Evolutionary conservation across 257 asterid genomes (phyloP), one percentile per base, ranked within the genome.

Genomic region (Nicotiana knightiana): DNA sequence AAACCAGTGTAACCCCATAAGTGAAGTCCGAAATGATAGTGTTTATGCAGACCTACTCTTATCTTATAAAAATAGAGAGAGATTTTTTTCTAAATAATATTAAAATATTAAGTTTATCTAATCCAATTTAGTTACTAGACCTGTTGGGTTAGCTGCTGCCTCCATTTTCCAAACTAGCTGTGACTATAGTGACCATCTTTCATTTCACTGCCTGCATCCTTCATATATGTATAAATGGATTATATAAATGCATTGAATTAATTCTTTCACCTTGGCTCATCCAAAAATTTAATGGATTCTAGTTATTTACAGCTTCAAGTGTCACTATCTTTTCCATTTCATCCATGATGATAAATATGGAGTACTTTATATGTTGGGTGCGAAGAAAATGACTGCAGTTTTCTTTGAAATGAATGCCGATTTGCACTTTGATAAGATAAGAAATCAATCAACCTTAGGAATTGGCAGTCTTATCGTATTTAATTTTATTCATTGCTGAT

Each of bases 361-460:
- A 3, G n/a, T 11, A 62, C 24, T 9, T 39, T 39, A 24, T 24
- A 12, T 54, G 15, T 54, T 2, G 57, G 16, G 5, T 12, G 57
- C 57, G 24, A 55, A 55, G 61, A 26, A 48, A 3, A 73, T 48
- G 61, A 73, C 61, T 70, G 21, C 32, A 5, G 3, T 71, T 24
- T 32, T 83, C 51, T 39, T 54, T 18, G 11, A 26, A 32, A 64
- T 28, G 81, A 75, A 82, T 46, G 80, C 80, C 80, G 35, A 83
- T 82, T 83, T 87, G 83, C 76, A 81, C 51, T 4, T 80, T 61
- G 81, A 64, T 73, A 73, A 75, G 84, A 80, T 80, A 32, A 48
- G 33, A 67, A 75, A 75, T 75, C 6, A 51, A 48, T 51, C 4
- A 58, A 58, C 28, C 64, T 17, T 58, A 67, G 73, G 48, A 43